Conservation (phyloP, 2,329 filamentous ascomycete species). For the Laburnicola sp. region DNA sequence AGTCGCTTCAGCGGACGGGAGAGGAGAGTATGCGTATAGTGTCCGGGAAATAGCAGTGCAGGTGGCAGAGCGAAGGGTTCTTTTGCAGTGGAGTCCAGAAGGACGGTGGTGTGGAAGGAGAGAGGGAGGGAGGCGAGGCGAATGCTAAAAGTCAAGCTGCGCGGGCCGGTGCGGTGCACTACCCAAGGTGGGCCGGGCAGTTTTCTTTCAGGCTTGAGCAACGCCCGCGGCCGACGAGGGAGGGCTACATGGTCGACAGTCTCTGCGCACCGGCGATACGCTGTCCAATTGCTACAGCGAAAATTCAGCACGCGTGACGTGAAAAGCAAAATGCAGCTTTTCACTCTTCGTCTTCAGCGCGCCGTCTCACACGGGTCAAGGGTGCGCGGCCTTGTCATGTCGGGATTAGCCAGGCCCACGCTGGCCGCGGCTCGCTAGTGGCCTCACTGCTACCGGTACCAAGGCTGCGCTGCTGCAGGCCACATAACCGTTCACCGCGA, state of each 20-base stretch:
- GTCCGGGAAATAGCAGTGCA: slow-evolving; percentile 1
- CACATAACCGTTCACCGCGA: slow-evolving; percentile 1
- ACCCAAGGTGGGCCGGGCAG: slow-evolving; percentile 6
- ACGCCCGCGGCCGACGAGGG: slow-evolving; percentile 2
- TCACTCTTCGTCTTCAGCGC: too few relatives aligned
- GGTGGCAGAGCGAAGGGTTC: neutral
- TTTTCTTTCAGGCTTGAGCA: neutral
- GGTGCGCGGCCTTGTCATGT: too few relatives aligned
- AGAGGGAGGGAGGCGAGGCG: slow-evolving; percentile 15
- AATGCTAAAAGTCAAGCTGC: slow-evolving; percentile 14
- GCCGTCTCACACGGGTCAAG: too few relatives aligned
- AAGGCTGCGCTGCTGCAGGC: neutral
- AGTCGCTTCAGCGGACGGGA: slow-evolving; percentile 5
- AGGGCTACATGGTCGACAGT: neutral
- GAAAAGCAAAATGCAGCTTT: too few relatives aligned
- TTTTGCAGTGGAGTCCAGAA: slow-evolving; percentile 24
- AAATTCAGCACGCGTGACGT: too few relatives aligned
- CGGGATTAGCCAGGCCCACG: too few relatives aligned
- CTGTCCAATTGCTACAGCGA: too few relatives aligned
- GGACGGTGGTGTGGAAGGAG: slow-evolving; percentile 29
- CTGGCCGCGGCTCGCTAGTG: too few relatives aligned
- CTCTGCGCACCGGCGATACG: too few relatives aligned
- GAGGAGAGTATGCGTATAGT: neutral
- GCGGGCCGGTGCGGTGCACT: slow-evolving; percentile 12
- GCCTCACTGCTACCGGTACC: neutral